phyloP scores from a whole-genome alignment of 2,329 filamentous ascomycete genomes.

The Aspergillus niger region DNA sequence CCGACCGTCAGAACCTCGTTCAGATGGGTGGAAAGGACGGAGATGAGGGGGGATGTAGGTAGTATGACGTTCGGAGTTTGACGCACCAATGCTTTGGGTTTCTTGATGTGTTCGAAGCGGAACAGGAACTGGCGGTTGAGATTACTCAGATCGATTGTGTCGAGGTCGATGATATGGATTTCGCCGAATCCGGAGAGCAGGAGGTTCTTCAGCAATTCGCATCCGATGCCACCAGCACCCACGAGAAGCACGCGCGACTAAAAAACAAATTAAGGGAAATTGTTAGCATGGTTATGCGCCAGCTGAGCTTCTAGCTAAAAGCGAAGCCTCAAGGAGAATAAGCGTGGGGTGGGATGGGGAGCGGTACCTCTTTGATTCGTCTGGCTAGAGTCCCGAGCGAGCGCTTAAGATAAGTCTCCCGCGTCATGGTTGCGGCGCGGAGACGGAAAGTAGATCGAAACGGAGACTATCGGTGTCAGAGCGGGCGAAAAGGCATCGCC shows the following conservation, averaged over 20 bases:
- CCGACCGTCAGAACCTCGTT: slow-evolving; percentile 19
- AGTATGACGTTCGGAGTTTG: slow-evolving; percentile 14
- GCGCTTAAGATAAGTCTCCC: slow-evolving; percentile 46
- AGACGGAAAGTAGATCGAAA: slow-evolving; percentile 6
- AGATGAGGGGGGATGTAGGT: slow-evolving; percentile 4
- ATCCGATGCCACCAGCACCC: slow-evolving; percentile 94
- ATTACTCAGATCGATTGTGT: slow-evolving; percentile 97
- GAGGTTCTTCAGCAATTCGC: slow-evolving; percentile 95
- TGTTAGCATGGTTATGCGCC: background rate
- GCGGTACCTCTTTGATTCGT: slow-evolving; percentile 44
- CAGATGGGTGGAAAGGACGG: background rate
- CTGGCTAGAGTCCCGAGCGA: slow-evolving; percentile 45
- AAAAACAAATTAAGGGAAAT: slow-evolving; percentile 10
- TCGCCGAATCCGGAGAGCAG: slow-evolving; percentile 89
- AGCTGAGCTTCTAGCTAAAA: background rate
- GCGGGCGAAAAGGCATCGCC: slow-evolving; percentile 18
- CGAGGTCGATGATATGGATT: slow-evolving; percentile 92
- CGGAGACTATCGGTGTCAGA: background rate
- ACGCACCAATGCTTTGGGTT: slow-evolving; percentile 85
- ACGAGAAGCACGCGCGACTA: slow-evolving; percentile 90
- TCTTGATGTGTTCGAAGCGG: slow-evolving; percentile 95
- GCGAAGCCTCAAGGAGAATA: background rate
- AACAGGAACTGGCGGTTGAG: slow-evolving; percentile 98
- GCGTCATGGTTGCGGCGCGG: slow-evolving; percentile 35
- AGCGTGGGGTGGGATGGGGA: background rate